These are phyloP conservation scores for Beauveria scarabaeidicola DNA, from an alignment of 2,329 filamentous ascomycete species.

Conservation along the genomic window DNA sequence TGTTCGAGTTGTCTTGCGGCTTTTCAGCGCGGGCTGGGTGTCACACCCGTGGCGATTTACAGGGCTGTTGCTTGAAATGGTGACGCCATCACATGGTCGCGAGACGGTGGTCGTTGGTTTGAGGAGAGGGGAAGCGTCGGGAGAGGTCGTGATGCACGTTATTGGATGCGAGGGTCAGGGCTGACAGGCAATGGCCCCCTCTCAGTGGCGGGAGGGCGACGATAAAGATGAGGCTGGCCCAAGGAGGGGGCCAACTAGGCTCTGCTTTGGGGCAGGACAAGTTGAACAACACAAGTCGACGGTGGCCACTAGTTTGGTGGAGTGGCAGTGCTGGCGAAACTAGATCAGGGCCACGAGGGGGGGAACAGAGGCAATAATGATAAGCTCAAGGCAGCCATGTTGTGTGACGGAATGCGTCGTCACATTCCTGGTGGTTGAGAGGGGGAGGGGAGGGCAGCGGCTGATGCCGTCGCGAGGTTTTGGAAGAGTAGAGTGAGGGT, in stretches of 20 bases:
- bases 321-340: conserved; percentile 7
- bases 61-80: not conserved
- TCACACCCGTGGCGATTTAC: not conserved
- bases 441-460: not conserved
- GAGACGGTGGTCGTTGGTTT: not conserved
- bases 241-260: not conserved
- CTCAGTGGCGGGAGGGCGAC: not conserved
- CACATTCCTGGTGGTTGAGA: not conserved
- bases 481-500: not conserved
- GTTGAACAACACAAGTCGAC: not conserved
- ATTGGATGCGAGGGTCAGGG: conserved; percentile 1
- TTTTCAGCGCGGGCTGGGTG: not conserved
- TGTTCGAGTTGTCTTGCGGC: not conserved
- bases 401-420: conserved; percentile 5
- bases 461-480: too few relatives aligned
- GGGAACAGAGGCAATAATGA: not conserved
- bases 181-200: not conserved
- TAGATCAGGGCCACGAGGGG: not conserved
- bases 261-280: not conserved
- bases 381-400: not conserved
- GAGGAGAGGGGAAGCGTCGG: not conserved
- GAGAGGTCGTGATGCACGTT: not conserved
- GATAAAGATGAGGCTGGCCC: not conserved
- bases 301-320: conserved; percentile 5
- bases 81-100: conserved; percentile 7